Evolutionary conservation across 2,329 filamentous ascomycete species (phyloP).

Genomic region (Daldinia sp.): DNA sequence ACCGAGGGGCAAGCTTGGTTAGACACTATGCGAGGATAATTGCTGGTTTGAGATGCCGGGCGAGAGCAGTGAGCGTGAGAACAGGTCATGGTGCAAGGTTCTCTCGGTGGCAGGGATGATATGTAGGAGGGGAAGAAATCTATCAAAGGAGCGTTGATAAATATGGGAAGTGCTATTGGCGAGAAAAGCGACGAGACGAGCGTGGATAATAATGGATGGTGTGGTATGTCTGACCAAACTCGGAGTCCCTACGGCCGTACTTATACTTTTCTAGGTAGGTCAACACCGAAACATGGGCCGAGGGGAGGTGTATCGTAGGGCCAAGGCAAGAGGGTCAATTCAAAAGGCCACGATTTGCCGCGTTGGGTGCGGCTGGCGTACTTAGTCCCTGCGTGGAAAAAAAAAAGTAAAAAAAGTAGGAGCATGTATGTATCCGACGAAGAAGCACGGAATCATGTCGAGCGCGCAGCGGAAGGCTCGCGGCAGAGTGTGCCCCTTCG

Average conservation of each 20-base stretch:
- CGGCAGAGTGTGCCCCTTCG: constrained; percentile 28
- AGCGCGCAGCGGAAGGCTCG: constrained; percentile 32
- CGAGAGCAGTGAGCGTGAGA: constrained; percentile 21
- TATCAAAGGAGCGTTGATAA: constrained; percentile 22
- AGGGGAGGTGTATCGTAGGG: constrained; percentile 26
- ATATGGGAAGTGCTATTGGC: constrained; percentile 3
- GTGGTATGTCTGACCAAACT: constrained; percentile 21
- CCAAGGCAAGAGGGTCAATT: constrained; percentile 20
- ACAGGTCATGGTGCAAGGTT: constrained; percentile 27
- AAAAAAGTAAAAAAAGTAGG: too few relatives aligned
- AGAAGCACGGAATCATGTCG: constrained; percentile 34
- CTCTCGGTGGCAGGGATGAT: constrained; percentile 2
- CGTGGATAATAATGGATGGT: constrained; percentile 31
- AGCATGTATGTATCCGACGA: constrained; percentile 35
- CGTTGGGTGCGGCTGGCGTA: constrained; percentile 33
- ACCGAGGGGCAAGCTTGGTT: constrained; percentile 17
- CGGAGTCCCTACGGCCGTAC: constrained; percentile 34
- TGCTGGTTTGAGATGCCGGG: constrained; percentile 6
- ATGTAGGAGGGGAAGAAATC: background rate
- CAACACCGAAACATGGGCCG: constrained; percentile 33
- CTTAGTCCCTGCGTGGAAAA: constrained; percentile 29
- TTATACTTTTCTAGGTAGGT: constrained; percentile 32
- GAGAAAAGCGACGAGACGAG: constrained; percentile 17
- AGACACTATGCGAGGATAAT: constrained; percentile 15
- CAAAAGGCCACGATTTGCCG: constrained; percentile 32